Percentiles rank a stretch among this genome's conserved stretches.
These are phyloP conservation scores for Metarhizium brunneum DNA, from an alignment of 2,329 filamentous ascomycete species.

Conservation along the genomic window DNA sequence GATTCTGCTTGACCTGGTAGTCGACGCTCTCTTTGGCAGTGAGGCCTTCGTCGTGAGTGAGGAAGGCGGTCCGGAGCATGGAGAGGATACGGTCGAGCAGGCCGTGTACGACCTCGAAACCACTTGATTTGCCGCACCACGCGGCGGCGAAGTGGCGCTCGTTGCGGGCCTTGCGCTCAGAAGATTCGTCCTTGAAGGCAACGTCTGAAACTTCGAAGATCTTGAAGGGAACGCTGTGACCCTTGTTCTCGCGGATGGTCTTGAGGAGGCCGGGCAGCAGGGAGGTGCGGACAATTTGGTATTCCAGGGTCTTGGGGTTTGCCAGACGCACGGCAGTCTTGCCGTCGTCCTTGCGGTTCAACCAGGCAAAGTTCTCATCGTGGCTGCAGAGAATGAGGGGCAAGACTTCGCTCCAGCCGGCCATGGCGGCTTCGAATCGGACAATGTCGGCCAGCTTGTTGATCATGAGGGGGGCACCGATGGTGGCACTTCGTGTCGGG, in stretches of 20 bases:
- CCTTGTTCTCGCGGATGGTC: slow-evolving; percentile 88
- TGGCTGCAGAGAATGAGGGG: slow-evolving; percentile 94
- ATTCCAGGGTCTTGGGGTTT: slow-evolving; percentile 89
- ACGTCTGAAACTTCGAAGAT: slow-evolving; percentile 90
- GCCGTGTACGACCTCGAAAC: slow-evolving; percentile 93
- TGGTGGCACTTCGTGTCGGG: slow-evolving; percentile 75
- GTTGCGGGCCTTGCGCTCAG: slow-evolving; percentile 83
- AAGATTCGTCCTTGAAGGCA: slow-evolving; percentile 73
- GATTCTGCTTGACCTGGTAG: slow-evolving; percentile 43
- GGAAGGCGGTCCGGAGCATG: slow-evolving; percentile 80
- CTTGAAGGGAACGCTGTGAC: slow-evolving; percentile 79
- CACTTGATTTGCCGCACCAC: slow-evolving; percentile 87
- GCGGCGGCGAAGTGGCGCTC: slow-evolving; percentile 94
- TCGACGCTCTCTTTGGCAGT: slow-evolving; percentile 35
- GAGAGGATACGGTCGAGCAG: slow-evolving; percentile 84
- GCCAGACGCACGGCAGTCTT: slow-evolving; percentile 74
- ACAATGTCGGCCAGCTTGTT: slow-evolving; percentile 95
- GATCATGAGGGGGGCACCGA: slow-evolving; percentile 78
- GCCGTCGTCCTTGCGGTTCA: slow-evolving; percentile 84
- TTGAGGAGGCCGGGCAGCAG: slow-evolving; percentile 83
- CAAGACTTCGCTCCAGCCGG: slow-evolving; percentile 94
- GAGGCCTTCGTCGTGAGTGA: slow-evolving; percentile 65
- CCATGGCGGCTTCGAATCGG: slow-evolving; percentile 79
- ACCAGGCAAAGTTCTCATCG: slow-evolving; percentile 94
- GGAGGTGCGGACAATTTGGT: slow-evolving; percentile 84